Conservation (phyloP, 169 alveolate species). For the Plasmodium sp. region DNA sequence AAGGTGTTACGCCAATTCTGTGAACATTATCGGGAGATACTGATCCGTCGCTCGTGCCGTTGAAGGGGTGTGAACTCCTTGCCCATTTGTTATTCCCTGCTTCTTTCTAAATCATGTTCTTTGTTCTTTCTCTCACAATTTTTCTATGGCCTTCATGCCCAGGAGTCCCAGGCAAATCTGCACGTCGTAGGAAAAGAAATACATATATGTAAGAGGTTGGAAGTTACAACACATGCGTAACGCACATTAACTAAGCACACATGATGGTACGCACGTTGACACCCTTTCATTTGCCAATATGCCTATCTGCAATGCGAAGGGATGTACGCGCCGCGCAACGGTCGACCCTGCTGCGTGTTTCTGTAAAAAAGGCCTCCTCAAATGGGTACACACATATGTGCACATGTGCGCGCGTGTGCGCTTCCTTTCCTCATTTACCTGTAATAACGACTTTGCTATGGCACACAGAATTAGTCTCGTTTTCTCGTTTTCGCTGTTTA, state of each 20-base stretch:
- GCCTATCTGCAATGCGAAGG: background rate
- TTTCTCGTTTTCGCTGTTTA: conserved; percentile 91
- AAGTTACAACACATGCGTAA: background rate
- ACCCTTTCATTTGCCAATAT: background rate
- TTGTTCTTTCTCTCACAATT: background rate
- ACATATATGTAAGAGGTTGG: background rate
- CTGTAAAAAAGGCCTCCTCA: background rate
- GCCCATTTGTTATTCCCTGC: background rate
- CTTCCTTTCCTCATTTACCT: conserved; percentile 81
- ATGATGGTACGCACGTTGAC: background rate
- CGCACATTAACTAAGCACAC: background rate
- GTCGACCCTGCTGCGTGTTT: background rate
- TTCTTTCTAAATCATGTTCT: background rate
- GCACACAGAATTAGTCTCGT: conserved; percentile 93
- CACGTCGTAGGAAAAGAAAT: background rate
- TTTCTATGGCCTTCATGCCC: conserved; percentile 65
- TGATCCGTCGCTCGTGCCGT: background rate
- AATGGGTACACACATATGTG: conserved; percentile 1
- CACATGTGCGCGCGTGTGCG: conserved; percentile 72
- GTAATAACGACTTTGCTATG: conserved; percentile 91
- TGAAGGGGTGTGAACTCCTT: background rate
- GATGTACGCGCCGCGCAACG: background rate
- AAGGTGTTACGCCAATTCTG: background rate
- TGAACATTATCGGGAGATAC: background rate
- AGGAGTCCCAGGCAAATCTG: conserved; percentile 37